Evolutionary conservation across 345 rosid genomes (phyloP), one percentile per base, ranked within the genome.

Genomic region (Eutrema japonicum): DNA sequence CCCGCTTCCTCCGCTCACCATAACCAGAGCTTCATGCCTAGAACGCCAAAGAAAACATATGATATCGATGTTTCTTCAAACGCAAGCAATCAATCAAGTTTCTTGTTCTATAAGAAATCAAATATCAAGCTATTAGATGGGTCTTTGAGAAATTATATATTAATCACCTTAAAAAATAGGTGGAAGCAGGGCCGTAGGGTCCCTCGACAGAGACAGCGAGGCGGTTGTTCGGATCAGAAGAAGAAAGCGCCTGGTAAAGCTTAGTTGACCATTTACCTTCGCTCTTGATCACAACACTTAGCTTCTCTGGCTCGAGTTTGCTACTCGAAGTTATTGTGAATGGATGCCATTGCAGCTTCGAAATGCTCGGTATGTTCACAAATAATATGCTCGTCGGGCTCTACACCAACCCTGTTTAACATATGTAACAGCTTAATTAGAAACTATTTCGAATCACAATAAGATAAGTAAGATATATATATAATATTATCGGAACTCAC

Each of bases 1-100:
- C 6, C 96, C 97, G 72, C 96, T 94, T 46, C 97, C 97, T 81
- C 97, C 98, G 18, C 97, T 84, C 73, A 91, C 86, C 95, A 91
- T 83, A 59, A 91, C 90, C 10, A 91, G 80, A 30, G 70, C 79
- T 13, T 85, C 94, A 46, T 91, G 88, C 88, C 96, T 92, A 54
- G 52, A 49, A n/a, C n/a, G n/a, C n/a, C n/a, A n/a, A n/a, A n/a
- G n/a, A n/a, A n/a, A n/a, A n/a, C n/a, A n/a, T n/a, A n/a, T n/a
- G n/a, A n/a, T n/a, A n/a, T n/a, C n/a, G n/a, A n/a, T n/a, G n/a
- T n/a, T n/a, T n/a, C n/a, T n/a, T n/a, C n/a, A n/a, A n/a, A n/a
- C n/a, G n/a, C n/a, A n/a, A n/a, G n/a, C n/a, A n/a, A n/a, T n/a
- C n/a, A 18, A 40, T 4, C 6, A 54, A 47, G 58, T 73, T 73